Evolutionary conservation across 352 stramenopile genomes (phyloP), one percentile per base, ranked within the genome.

Genomic region (Hyaloperonospora brassicae): DNA sequence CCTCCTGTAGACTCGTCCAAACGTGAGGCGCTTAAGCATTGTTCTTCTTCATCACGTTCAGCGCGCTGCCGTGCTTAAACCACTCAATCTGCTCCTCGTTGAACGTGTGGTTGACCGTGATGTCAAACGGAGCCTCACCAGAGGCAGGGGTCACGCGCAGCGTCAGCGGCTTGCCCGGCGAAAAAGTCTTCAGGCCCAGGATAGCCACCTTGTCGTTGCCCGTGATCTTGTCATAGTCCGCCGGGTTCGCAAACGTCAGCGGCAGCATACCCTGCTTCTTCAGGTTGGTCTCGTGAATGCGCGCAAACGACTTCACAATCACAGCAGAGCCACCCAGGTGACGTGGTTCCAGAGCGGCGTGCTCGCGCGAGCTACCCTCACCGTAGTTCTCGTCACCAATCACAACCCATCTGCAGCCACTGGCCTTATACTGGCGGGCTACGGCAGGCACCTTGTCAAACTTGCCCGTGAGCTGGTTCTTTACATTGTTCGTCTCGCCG

Each of bases 211-310:
- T 95, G 81, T 96, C 87, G 57, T 89, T 91, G 50, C 88, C 89
- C 36, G 73, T 86, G 67, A 97, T 95, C 69, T 86, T 85, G 72
- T 96, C 87, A 65, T 97, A 97, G 79, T 97, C 89, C 13, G 76
- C 69, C 44, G 87, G 86, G 81, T 96, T 87, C 23, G 80, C 86
- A 66, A 97, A 97, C 51, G 84, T 95, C 51, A 97, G 73, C 38
- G 88, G 84, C 12, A 97, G 81, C 87, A 97, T 96, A 62, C 89
- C 89, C 72, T 97, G 89, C 84, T 97, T 97, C 86, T 97, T 97
- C 65, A 97, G 68, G 77, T 97, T 97, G 30, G 89, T 97, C 76
- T 97, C 89, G 79, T 97, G 89, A 64, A 97, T 97, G 70, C 89
- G 86, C 39, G 89, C 89, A 63, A 97, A 97, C 69, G 84, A 95